phyloP scores from a whole-genome alignment of 169 alveolate genomes.

The Eimeria brunetti region DNA sequence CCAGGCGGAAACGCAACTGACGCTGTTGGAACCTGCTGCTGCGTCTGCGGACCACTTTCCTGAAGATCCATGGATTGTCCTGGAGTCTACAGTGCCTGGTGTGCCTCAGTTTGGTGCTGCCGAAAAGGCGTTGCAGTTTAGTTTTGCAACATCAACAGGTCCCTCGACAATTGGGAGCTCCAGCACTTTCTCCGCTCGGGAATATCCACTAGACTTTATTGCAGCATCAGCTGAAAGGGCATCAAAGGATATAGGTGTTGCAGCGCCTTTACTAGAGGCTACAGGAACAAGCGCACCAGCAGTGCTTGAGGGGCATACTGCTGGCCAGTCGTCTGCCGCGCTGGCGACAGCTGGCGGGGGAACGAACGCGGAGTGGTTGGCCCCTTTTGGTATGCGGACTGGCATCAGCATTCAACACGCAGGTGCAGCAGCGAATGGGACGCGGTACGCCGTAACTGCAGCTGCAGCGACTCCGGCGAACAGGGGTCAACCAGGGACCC shows the following conservation, averaged over 20 bases:
- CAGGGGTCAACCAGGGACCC: not conserved
- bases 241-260: no score
- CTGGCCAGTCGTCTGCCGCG: not conserved
- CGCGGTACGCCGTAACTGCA: not conserved
- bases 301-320: no score
- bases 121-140: no score
- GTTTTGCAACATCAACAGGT: no score
- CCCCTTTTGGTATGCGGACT: not conserved
- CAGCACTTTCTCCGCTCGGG: no score
- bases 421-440: not conserved
- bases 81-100: no score
- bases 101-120: no score
- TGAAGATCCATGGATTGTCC: slow-evolving; percentile 21
- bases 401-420: not conserved
- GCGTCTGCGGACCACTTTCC: not conserved
- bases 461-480: not conserved
- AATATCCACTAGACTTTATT: no score
- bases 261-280: not conserved
- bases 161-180: no score
- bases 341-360: not conserved
- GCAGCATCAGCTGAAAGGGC: no score
- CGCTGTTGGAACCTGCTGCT: no score
- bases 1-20: no score
- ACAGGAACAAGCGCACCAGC: not conserved
- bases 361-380: not conserved